A percentile compares a stretch with the other conserved stretches of the same genome.
Conservation (phyloP, 225 moss, liverwort and hornwort species). For the Climacium dendroides region DNA sequence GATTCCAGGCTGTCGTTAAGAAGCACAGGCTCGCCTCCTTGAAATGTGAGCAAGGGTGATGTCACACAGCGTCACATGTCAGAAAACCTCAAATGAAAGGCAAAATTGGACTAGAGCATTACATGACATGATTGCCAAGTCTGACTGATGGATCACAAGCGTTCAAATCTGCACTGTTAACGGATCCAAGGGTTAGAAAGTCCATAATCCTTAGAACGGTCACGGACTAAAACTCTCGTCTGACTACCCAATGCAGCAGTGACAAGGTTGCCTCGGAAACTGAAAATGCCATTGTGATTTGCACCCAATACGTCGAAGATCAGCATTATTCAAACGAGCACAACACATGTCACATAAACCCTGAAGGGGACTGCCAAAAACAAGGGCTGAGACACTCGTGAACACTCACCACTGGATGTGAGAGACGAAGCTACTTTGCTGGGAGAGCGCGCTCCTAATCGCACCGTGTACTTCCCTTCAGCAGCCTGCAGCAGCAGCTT, state of each 20-base stretch:
- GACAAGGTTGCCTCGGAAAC: background rate
- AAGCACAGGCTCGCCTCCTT: background rate
- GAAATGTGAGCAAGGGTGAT: background rate
- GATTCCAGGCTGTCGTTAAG: background rate
- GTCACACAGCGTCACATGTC: background rate
- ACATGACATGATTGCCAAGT: background rate
- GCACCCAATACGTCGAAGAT: background rate
- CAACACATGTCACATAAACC: background rate
- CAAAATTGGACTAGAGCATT: background rate
- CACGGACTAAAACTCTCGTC: background rate
- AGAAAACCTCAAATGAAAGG: background rate
- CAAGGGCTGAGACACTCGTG: background rate
- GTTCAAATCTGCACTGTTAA: no score
- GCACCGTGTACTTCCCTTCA: background rate
- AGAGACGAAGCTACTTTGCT: background rate
- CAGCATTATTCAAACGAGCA: background rate
- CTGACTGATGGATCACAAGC: background rate
- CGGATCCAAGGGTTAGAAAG: no score
- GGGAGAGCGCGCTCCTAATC: background rate
- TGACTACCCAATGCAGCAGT: background rate
- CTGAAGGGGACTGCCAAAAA: background rate
- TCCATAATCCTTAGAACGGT: background rate
- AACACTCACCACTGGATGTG: background rate
- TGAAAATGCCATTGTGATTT: no score
- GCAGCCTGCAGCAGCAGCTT: background rate